These are phyloP conservation scores for Xylaria sp. DNA, from an alignment of 2,329 filamentous ascomycete genomes.

Conservation along the genomic window DNA sequence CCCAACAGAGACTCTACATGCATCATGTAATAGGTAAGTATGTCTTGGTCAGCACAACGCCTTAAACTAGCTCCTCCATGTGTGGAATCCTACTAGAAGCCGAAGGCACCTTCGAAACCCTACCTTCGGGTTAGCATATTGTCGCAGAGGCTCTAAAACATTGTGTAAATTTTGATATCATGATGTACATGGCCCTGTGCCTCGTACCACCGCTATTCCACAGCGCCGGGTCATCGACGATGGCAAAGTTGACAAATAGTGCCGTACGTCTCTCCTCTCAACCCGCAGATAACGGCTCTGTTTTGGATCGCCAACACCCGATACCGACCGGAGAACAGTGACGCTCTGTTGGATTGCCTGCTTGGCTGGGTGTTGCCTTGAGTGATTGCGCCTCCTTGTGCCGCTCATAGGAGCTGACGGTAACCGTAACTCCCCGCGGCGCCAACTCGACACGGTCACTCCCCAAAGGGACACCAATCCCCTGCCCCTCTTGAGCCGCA, in stretches of 20 bases:
- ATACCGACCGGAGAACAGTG: background rate
- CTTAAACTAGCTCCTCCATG: conserved; percentile 9
- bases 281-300: background rate
- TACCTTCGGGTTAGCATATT: background rate
- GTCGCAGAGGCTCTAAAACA: background rate
- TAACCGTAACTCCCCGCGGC: background rate
- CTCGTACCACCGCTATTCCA: background rate
- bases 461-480: background rate
- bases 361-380: background rate
- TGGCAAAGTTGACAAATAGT: conserved; percentile 18
- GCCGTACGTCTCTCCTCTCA: background rate
- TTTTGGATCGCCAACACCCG: background rate
- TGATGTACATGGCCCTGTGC: conserved; percentile 1
- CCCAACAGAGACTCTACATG: conserved; percentile 11
- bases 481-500: background rate
- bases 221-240: background rate
- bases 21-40: conserved; percentile 9
- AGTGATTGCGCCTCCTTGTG: conserved; percentile 25
- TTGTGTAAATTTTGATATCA: background rate
- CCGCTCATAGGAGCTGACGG: conserved; percentile 17
- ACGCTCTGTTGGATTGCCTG: background rate
- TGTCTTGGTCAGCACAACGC: conserved; percentile 18
- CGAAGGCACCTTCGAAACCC: background rate
- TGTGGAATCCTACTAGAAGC: conserved; percentile 28
- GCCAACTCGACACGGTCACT: conserved; percentile 3